phyloP scores from a whole-genome alignment of 768 basidiomycete species.

The Termitomyces sp. region DNA sequence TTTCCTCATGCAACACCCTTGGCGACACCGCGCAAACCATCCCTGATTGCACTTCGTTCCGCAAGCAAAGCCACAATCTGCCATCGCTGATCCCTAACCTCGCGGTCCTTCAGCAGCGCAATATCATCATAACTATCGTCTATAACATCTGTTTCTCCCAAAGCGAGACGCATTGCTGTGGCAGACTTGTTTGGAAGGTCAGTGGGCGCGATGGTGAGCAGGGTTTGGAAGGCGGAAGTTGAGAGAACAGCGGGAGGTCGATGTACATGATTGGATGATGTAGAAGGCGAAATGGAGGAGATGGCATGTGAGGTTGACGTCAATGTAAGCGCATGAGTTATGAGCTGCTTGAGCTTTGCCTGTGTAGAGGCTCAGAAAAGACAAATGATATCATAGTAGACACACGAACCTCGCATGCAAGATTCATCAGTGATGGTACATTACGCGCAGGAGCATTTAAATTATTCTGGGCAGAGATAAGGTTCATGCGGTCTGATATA shows the following conservation, averaged over 20 bases:
- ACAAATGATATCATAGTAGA: background rate
- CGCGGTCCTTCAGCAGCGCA: constrained; percentile 52
- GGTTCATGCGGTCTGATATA: constrained; percentile 73
- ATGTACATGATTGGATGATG: constrained; percentile 28
- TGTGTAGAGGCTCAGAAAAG: constrained; percentile 20
- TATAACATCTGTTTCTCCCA: constrained; percentile 46
- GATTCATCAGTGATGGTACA: constrained; percentile 66
- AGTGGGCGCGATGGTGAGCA: constrained; percentile 73
- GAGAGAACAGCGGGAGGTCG: constrained; percentile 49
- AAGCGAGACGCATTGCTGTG: constrained; percentile 64
- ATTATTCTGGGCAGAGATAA: constrained; percentile 77
- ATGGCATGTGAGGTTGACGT: constrained; percentile 75
- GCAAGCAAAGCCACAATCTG: constrained; percentile 72
- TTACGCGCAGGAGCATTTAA: constrained; percentile 53
- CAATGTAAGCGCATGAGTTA: constrained; percentile 73
- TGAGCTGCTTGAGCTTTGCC: constrained; percentile 82
- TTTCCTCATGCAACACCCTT: constrained; percentile 4
- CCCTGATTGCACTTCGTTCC: constrained; percentile 69
- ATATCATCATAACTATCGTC: constrained; percentile 51
- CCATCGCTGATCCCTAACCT: constrained; percentile 67
- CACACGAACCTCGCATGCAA: constrained; percentile 66
- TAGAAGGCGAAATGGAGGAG: constrained; percentile 66
- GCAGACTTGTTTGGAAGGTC: constrained; percentile 78
- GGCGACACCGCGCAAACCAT: constrained; percentile 22
- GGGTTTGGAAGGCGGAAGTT: constrained; percentile 66